Evolutionary conservation across 176 grass and related monocot species (phyloP), one percentile per base, ranked within the genome.

Genomic region (Echinochloa phyllopogon): DNA sequence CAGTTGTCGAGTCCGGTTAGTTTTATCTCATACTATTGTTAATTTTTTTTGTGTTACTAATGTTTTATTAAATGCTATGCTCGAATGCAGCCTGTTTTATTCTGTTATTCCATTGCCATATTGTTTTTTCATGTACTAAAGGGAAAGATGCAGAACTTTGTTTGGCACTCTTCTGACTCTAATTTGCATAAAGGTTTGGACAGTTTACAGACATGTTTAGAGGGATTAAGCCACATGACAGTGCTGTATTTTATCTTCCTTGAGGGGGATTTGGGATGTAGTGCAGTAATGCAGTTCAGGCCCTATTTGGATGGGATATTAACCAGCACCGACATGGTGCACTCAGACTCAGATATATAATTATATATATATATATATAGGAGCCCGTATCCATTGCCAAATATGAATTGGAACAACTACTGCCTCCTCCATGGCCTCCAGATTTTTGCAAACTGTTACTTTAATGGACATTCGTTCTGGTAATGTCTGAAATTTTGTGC

Each of bases 1-100:
- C 89, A 63, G 74, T 85, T 49, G 84, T 86, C 84, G 93, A 99
- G 87, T 95, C 93, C 63, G 96, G 96, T 99, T 84, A 90, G 89
- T 85, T 63, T 85, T 81, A 49, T 80, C 51, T 59, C 45, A 69
- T 65, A 65, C 60, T 40, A 39, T 37, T 65, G 56, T 49, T 75
- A 63, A 37, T 69, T 78, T 71, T 73, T 69, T 21, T 40, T 63
- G 49, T n/a, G 29, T 2, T 33, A 33, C 29, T 69, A 50, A 33
- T 59, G 21, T 78, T 89, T 86, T 48, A 5, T 86, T 48, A 5
- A 72, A 37, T 78, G 59, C 60, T 83, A 42, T 8, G 13, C 62
- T 90, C 37, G 56, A 43, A 39, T 65, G 49, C 25, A 60, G 62
- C 37, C 9, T 0, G 33, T 78, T 71, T 62, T 64, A 11, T 43